Evolutionary conservation across 2,329 filamentous ascomycete species (phyloP).

Genomic region (Neophaeococcomyces aloes): DNA sequence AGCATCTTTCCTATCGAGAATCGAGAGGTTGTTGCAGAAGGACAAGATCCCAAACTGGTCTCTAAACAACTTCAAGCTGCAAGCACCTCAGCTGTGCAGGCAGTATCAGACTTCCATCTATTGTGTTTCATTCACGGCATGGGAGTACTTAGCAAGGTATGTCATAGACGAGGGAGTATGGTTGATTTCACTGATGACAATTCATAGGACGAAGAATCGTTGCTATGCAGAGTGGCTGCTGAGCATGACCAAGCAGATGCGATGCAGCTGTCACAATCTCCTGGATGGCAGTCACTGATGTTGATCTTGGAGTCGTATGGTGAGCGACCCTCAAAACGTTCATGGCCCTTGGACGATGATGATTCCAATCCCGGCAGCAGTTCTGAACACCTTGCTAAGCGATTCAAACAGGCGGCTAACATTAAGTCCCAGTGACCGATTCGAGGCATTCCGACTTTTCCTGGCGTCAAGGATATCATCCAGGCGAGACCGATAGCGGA

Average conservation of each 20-base stretch:
- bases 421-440: background rate
- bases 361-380: conserved; percentile 38
- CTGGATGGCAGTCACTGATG: conserved; percentile 88
- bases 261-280: conserved; percentile 71
- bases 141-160: conserved; percentile 74
- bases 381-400: conserved; percentile 51
- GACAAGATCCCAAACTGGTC: conserved; percentile 63
- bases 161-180: conserved; percentile 20
- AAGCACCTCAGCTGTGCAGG: conserved; percentile 52
- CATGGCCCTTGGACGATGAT: conserved; percentile 25
- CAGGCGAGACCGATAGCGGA: background rate
- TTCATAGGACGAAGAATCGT: conserved; percentile 70
- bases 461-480: background rate
- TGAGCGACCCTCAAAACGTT: conserved; percentile 55
- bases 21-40: conserved; percentile 72
- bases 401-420: conserved; percentile 46
- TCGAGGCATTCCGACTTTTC: too few species aligned
- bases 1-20: conserved; percentile 83
- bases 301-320: conserved; percentile 85
- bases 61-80: conserved; percentile 60
- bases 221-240: conserved; percentile 76
- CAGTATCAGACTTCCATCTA: conserved; percentile 86
- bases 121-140: conserved; percentile 76
- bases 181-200: background rate
- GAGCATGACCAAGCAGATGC: conserved; percentile 70